Evolutionary conservation across 345 rosid species (phyloP).

Genomic region (Populus alba): DNA sequence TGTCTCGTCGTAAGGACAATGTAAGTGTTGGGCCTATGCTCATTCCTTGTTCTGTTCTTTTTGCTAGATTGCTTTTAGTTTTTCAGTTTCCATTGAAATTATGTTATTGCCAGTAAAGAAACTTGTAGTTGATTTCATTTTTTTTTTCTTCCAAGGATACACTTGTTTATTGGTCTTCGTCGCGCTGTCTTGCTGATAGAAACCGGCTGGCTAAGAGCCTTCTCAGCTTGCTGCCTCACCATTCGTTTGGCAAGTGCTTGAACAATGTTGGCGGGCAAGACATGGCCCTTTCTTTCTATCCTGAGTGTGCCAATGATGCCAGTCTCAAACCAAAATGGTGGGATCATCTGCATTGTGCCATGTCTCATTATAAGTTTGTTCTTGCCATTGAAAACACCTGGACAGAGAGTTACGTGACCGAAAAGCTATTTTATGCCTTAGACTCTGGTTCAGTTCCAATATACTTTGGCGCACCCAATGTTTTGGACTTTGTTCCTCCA

Average conservation of each 20-base stretch:
- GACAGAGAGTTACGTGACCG: slow-evolving; percentile 83
- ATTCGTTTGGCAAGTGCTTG: slow-evolving; percentile 90
- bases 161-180: slow-evolving; percentile 90
- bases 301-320: slow-evolving; percentile 56
- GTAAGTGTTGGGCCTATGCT: slow-evolving; percentile 36
- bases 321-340: slow-evolving; percentile 65
- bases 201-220: slow-evolving; percentile 62
- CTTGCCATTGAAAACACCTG: slow-evolving; percentile 88
- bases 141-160: slow-evolving; percentile 43
- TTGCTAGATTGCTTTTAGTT: neutral
- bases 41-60: neutral
- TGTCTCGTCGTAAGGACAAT: slow-evolving; percentile 62
- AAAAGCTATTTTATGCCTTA: slow-evolving; percentile 85
- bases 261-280: slow-evolving; percentile 79
- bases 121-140: neutral
- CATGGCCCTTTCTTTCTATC: slow-evolving; percentile 70
- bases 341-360: slow-evolving; percentile 87
- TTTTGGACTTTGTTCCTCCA: slow-evolving; percentile 76
- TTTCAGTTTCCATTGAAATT: neutral
- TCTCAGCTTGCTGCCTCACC: slow-evolving; percentile 66
- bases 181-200: slow-evolving; percentile 76
- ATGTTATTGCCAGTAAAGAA: neutral
- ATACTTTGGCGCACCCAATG: slow-evolving; percentile 89
- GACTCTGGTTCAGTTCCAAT: slow-evolving; percentile 87
- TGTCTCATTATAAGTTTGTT: slow-evolving; percentile 93